phyloP scores from a whole-genome alignment of 1,139 yeast species.

The Wickerhamomyces sp. region DNA sequence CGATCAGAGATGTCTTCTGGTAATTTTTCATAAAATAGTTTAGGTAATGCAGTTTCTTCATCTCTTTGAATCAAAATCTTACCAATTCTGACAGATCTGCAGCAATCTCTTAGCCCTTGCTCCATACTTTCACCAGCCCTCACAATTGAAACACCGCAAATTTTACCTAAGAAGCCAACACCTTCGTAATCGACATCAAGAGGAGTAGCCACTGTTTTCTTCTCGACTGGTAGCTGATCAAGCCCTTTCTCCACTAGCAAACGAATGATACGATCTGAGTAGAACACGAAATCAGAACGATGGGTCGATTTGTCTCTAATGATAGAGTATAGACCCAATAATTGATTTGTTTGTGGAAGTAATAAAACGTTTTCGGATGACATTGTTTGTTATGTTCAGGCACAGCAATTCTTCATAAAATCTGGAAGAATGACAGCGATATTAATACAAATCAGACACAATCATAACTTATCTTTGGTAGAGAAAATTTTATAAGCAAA shows the following conservation, averaged over 20 bases:
- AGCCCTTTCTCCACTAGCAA: slow-evolving; percentile 91
- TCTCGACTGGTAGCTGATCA: slow-evolving; percentile 83
- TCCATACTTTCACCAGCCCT: slow-evolving; percentile 99
- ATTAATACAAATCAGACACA: too few relatives aligned
- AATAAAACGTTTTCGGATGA: slow-evolving; percentile 51
- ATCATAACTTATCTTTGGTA: too few relatives aligned
- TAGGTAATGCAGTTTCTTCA: slow-evolving; percentile 81
- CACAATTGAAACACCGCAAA: slow-evolving; percentile 95
- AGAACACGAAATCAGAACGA: slow-evolving; percentile 91
- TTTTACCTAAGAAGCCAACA: slow-evolving; percentile 81
- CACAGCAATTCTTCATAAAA: too few relatives aligned
- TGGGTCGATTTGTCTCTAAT: slow-evolving; percentile 76
- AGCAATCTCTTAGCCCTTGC: slow-evolving; percentile 95
- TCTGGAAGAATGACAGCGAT: neutral
- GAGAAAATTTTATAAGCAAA: too few relatives aligned
- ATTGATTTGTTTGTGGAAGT: slow-evolving; percentile 85
- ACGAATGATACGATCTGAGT: slow-evolving; percentile 90
- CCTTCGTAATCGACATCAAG: slow-evolving; percentile 73
- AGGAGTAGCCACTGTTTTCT: slow-evolving; percentile 65
- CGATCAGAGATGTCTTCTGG: slow-evolving; percentile 89
- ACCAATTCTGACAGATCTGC: slow-evolving; percentile 93
- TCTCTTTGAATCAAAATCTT: slow-evolving; percentile 95
- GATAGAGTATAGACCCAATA: slow-evolving; percentile 81
- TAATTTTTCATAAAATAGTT: slow-evolving; percentile 82
- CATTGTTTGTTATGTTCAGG: slow-evolving; percentile 7